A percentile compares a stretch with the other conserved stretches of the same genome.
These are phyloP conservation scores for Wallacemonas sp. DNA, from an alignment of 208 protist genomes.

Conservation along the genomic window DNA sequence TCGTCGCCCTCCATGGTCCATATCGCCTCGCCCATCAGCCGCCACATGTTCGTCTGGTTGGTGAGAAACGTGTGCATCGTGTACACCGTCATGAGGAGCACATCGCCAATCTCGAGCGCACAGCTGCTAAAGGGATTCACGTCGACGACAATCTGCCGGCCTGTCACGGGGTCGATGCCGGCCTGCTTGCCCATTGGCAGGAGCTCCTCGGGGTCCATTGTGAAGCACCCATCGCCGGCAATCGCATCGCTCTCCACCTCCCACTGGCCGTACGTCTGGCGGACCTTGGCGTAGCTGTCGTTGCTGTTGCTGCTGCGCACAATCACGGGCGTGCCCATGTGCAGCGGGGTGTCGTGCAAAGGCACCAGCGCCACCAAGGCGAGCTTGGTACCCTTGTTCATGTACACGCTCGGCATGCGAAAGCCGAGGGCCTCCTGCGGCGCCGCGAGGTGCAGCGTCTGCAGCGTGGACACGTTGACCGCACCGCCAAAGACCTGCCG, in stretches of 20 bases:
- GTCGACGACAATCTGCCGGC: constrained; percentile 61
- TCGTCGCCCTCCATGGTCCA: constrained; percentile 91
- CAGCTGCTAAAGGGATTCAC: constrained; percentile 71
- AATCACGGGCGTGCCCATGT: constrained; percentile 75
- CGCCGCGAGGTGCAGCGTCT: constrained; percentile 73
- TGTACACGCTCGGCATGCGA: constrained; percentile 73
- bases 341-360: constrained; percentile 77
- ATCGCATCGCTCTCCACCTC: constrained; percentile 79
- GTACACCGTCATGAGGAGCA: constrained; percentile 85
- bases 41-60: constrained; percentile 73
- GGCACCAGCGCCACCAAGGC: constrained; percentile 74
- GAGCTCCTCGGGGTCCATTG: constrained; percentile 64
- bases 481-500: constrained; percentile 85
- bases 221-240: constrained; percentile 81
- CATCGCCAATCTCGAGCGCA: constrained; percentile 71
- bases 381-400: constrained; percentile 83
- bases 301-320: constrained; percentile 81
- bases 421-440: constrained; percentile 73
- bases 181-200: constrained; percentile 64
- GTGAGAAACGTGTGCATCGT: constrained; percentile 83
- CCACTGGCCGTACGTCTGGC: constrained; percentile 82
- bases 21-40: constrained; percentile 68
- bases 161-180: constrained; percentile 58
- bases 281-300: constrained; percentile 51
- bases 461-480: constrained; percentile 50